phyloP scores from a whole-genome alignment of 2,329 filamentous ascomycete species.

The Dryadomyces quercivorus region DNA sequence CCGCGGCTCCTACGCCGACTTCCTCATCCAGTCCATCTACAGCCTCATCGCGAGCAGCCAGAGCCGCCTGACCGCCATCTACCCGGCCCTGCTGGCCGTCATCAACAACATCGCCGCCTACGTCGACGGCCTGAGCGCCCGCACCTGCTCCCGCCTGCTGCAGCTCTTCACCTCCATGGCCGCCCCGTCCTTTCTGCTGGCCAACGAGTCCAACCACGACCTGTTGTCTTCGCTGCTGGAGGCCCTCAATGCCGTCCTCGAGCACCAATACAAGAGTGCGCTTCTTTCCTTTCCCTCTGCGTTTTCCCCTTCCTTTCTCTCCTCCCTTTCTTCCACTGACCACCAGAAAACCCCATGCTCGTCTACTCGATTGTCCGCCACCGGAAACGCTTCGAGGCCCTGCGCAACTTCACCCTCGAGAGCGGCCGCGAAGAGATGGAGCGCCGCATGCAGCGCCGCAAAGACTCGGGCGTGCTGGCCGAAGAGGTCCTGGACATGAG shows the following conservation, averaged over 20 bases:
- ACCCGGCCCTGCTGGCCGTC: conserved; percentile 81
- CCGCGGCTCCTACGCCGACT: conserved; percentile 83
- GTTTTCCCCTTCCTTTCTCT: no score
- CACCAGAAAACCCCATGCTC: conserved; percentile 64
- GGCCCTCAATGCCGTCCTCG: conserved; percentile 78
- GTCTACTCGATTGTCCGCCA: conserved; percentile 70
- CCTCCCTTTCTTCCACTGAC: no score
- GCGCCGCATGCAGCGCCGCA: conserved; percentile 56
- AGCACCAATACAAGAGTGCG: conserved; percentile 73
- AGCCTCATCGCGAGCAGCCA: conserved; percentile 84
- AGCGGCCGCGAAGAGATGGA: conserved; percentile 88
- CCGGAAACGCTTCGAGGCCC: conserved; percentile 69
- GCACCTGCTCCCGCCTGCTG: conserved; percentile 68
- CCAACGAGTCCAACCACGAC: conserved; percentile 81
- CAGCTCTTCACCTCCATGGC: conserved; percentile 90
- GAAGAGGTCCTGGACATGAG: conserved; percentile 33
- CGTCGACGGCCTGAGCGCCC: conserved; percentile 60
- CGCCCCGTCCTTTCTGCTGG: conserved; percentile 79
- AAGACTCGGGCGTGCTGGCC: conserved; percentile 44
- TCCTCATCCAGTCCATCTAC: conserved; percentile 89
- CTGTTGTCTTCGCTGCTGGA: conserved; percentile 74
- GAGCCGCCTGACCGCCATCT: conserved; percentile 79
- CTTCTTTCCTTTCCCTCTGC: conserved; percentile 7
- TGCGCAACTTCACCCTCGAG: conserved; percentile 81
- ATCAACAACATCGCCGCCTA: conserved; percentile 90